Conservation (phyloP, 2,329 filamentous ascomycete species). For the Davidsoniella neocaledoniae region DNA sequence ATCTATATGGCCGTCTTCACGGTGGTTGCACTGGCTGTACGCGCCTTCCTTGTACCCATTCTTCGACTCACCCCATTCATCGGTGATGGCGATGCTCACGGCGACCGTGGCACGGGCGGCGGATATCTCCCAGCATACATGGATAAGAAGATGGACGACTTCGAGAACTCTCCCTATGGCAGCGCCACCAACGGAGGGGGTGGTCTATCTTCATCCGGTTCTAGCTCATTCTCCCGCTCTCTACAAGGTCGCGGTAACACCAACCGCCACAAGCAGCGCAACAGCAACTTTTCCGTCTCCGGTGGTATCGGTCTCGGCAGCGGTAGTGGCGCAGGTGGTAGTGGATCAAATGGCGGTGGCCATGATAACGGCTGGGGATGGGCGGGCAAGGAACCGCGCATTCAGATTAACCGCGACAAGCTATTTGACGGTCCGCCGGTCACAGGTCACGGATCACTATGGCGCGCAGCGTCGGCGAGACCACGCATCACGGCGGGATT, state of each 20-base stretch:
- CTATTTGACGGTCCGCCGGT: conserved; percentile 18
- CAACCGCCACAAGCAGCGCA: conserved; percentile 16
- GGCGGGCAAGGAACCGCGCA: conserved; percentile 31
- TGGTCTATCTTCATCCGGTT: conserved; percentile 15
- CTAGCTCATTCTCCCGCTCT: conserved; percentile 13
- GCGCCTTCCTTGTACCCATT: conserved; percentile 40
- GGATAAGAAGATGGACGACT: conserved; percentile 35
- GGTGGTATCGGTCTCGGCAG: conserved; percentile 14
- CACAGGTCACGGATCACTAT: conserved; percentile 8
- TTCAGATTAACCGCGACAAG: conserved; percentile 34
- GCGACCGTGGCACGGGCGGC: conserved; percentile 14
- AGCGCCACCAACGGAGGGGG: conserved; percentile 20
- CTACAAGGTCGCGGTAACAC: conserved; percentile 11
- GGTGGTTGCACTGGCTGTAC: conserved; percentile 31
- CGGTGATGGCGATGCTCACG: conserved; percentile 22
- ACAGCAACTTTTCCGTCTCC: conserved; percentile 1
- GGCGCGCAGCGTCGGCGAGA: conserved; percentile 19
- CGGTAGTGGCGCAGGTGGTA: conserved; percentile 5
- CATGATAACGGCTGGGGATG: conserved; percentile 24
- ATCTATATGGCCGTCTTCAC: conserved; percentile 41
- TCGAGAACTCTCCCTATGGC: conserved; percentile 19
- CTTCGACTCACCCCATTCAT: conserved; percentile 37
- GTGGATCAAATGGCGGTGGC: conserved; percentile 15
- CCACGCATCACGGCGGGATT: conserved; percentile 24
- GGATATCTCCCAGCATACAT: conserved; percentile 32